Percentiles rank a stretch among this genome's conserved stretches.
Conservation (phyloP, 192 early-diverging fungal species). For the Rhizophagus clarus region DNA sequence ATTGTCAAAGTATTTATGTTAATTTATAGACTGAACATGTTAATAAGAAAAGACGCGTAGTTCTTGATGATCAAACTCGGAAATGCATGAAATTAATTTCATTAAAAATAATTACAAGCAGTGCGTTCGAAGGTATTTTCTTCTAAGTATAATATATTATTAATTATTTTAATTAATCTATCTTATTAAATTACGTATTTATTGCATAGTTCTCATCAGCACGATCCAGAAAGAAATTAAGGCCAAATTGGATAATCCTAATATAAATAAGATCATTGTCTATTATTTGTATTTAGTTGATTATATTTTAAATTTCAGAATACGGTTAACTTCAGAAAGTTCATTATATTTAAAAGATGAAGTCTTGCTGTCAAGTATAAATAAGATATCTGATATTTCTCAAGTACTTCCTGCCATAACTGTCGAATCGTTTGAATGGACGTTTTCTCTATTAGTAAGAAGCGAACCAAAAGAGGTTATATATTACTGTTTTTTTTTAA, state of each 20-base stretch:
- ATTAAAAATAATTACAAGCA: background rate
- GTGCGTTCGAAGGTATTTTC: background rate
- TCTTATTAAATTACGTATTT: no score
- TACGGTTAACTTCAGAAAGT: background rate
- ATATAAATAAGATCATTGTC: background rate
- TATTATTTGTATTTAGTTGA: background rate
- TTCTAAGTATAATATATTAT: no score
- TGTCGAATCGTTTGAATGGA: background rate
- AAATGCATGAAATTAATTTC: background rate
- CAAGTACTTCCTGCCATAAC: background rate
- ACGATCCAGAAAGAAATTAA: background rate
- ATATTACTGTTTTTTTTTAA: no score
- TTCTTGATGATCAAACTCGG: background rate
- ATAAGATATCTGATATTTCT: background rate
- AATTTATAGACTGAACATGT: background rate
- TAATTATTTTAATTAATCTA: no score
- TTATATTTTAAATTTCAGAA: background rate
- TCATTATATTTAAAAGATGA: background rate
- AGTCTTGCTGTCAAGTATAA: background rate
- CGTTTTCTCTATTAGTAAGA: background rate
- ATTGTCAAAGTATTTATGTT: background rate
- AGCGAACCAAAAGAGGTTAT: background rate
- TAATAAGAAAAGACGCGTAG: background rate
- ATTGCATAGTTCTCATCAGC: background rate
- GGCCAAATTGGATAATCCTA: background rate